Conservation (phyloP, 441 rosid species). For the Raphanus hybrid region DNA sequence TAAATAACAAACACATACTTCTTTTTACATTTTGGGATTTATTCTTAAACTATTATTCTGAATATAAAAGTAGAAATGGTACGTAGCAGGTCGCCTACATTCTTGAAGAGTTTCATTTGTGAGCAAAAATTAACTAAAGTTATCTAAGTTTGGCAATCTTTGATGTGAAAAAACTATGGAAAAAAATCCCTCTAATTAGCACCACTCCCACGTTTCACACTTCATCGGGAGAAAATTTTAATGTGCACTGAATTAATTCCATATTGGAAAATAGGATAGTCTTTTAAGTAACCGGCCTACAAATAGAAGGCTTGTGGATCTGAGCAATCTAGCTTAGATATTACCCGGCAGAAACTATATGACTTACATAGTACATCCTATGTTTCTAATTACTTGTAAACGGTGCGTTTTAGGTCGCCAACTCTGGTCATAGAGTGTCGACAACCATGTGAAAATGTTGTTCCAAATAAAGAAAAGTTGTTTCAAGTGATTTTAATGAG, state of each 20-base stretch:
- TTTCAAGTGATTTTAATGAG: constrained; percentile 19
- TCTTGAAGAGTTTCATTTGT: background rate
- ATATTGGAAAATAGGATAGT: background rate
- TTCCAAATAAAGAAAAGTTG: constrained; percentile 13
- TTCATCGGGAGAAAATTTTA: background rate
- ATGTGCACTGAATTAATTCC: background rate
- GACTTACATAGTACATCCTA: constrained; percentile 2
- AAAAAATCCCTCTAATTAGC: background rate
- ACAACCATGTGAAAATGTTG: constrained; percentile 26
- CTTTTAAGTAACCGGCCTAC: background rate
- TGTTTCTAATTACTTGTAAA: constrained; percentile 2
- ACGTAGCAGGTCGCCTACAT: constrained; percentile 28
- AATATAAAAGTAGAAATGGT: constrained; percentile 23
- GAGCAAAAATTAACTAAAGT: background rate
- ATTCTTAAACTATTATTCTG: constrained; percentile 30
- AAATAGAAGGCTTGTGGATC: background rate
- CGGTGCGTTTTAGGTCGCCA: background rate
- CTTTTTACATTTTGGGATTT: constrained; percentile 32
- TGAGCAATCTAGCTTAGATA: constrained; percentile 10
- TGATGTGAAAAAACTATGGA: background rate
- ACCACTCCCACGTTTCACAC: background rate
- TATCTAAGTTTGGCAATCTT: background rate
- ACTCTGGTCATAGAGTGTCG: background rate
- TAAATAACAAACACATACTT: constrained; percentile 41
- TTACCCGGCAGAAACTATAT: constrained; percentile 1